A percentile compares a stretch with the other conserved stretches of the same genome.
phyloP scores from a whole-genome alignment of 1,284 basidiomycete genomes.

The Leccinum angustisporum region DNA sequence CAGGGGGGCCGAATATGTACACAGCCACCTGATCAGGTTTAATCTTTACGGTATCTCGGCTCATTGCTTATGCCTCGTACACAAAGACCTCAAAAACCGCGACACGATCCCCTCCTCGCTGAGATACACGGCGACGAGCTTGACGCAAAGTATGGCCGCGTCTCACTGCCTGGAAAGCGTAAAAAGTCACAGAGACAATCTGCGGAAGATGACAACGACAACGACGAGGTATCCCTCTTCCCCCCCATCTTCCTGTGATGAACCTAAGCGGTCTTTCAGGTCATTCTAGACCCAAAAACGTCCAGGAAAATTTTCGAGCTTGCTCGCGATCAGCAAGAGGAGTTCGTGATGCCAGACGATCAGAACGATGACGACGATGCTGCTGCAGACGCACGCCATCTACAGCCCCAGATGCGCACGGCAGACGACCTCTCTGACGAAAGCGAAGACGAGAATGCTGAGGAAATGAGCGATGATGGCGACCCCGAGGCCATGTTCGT shows the following conservation, averaged over 20 bases:
- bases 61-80: constrained; percentile 58
- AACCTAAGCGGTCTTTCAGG: constrained; percentile 42
- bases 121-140: constrained; percentile 79
- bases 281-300: constrained; percentile 80
- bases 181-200: constrained; percentile 54
- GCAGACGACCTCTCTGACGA: constrained; percentile 47
- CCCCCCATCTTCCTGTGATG: not conserved
- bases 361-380: constrained; percentile 37
- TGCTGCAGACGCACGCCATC: constrained; percentile 41
- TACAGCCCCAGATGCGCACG: constrained; percentile 31
- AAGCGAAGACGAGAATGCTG: constrained; percentile 51
- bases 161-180: constrained; percentile 74
- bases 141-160: constrained; percentile 72
- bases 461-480: constrained; percentile 48
- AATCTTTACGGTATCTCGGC: not conserved
- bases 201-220: constrained; percentile 39
- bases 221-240: constrained; percentile 60
- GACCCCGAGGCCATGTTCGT: constrained; percentile 63
- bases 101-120: constrained; percentile 85
- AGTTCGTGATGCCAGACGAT: constrained; percentile 63
- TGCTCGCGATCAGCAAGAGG: constrained; percentile 92
- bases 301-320: constrained; percentile 91
- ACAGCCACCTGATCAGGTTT: constrained; percentile 20
- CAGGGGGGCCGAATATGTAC: constrained; percentile 4
- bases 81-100: constrained; percentile 52